Percentiles rank a stretch among this genome's conserved stretches.
These are phyloP conservation scores for Chionographis japonica DNA, from an alignment of 106 monocot genomes.

Conservation along the genomic window DNA sequence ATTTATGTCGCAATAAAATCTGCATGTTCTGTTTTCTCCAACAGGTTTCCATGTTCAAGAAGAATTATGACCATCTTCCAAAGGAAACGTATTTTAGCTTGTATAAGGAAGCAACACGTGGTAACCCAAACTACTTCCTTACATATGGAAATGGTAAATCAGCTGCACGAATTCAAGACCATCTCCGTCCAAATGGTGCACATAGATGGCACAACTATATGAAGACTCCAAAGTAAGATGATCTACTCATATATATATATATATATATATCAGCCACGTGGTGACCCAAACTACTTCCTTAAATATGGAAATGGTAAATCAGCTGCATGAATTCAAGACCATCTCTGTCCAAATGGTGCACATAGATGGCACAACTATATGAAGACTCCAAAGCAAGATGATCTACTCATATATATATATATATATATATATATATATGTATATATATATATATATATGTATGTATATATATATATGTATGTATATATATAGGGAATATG, in stretches of 20 bases:
- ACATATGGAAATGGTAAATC: constrained; percentile 97
- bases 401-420: background rate
- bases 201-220: constrained; percentile 94
- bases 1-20: background rate
- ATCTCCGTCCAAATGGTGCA: constrained; percentile 90
- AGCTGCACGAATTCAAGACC: constrained; percentile 76
- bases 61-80: constrained; percentile 89
- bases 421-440: too few relatives aligned
- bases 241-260: background rate
- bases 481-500: too few relatives aligned
- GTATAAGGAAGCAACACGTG: constrained; percentile 95
- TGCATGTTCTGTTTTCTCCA: background rate
- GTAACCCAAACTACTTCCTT: constrained; percentile 88
- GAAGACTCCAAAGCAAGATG: constrained; percentile 81
- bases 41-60: constrained; percentile 92
- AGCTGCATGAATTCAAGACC: constrained; percentile 76
- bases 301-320: constrained; percentile 96
- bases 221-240: constrained; percentile 82
- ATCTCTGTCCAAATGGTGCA: constrained; percentile 90
- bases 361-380: constrained; percentile 94
- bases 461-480: too few relatives aligned
- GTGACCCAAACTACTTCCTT: constrained; percentile 87
- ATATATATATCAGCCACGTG: too few relatives aligned
- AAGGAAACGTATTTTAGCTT: constrained; percentile 89
- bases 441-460: too few relatives aligned